Evolutionary conservation across 129 eudicot genomes (phyloP), one percentile per base, ranked within the genome.

Genomic region (Artemisia annua): DNA sequence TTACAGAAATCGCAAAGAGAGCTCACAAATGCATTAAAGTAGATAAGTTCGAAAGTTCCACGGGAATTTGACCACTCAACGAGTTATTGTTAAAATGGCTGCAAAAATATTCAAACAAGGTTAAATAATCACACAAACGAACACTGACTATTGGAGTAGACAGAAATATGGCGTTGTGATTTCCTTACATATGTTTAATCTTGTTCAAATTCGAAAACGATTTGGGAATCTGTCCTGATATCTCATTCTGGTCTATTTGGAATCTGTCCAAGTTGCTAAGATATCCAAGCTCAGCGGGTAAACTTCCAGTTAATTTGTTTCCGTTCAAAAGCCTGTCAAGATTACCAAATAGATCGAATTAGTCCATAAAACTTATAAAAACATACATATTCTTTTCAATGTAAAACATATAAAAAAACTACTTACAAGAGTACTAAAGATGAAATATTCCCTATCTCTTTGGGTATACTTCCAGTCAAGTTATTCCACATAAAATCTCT

Each of bases 401-500:
- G 10, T 32, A 56, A 6, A 57, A 5, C 5, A n/a, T 16, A 16
- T 1, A 11, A 62, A 12, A 20, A 5, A 16, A 19, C 2, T 15
- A 78, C 96, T 85, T 84, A 93, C 98, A 93, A 68, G 56, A 87
- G 92, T 57, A 67, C 66, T 81, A 91, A 82, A 68, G 89, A 80
- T 73, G 89, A 54, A 18, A 91, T 71, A 12, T 63, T 84, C 63
- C 95, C 89, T 30, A 91, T 85, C 88, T 91, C 91, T 80, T 84
- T 91, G 19, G 97, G 97, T 75, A 91, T 82, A 69, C 78, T 85
- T 9, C 97, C 97, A 50, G 71, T 84, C 56, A 91, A 54, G 35
- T 83, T 48, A 79, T 91, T 88, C 97, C 97, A 93, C 96, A 92
- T 87, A 77, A 93, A 87, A 74, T 89, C 94, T 71, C 98, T 93